These are phyloP conservation scores for Paramecium pentaurelia DNA, from an alignment of 73 alveolate genomes.

Conservation along the genomic window DNA sequence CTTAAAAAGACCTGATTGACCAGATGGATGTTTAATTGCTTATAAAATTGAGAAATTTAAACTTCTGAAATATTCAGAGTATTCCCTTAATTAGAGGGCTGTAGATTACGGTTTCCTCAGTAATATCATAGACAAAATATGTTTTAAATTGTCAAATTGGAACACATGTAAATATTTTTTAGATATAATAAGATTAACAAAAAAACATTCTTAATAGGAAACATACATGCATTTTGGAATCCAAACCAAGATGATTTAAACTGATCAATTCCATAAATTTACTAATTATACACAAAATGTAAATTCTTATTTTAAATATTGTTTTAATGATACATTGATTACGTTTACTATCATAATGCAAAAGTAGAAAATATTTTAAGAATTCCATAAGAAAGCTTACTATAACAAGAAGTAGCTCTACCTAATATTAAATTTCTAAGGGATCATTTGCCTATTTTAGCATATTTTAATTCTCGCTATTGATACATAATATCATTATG, in stretches of 20 bases:
- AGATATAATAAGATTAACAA: neutral
- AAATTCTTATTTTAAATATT: neutral
- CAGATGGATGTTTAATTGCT: conserved; percentile 8
- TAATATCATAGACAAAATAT: neutral
- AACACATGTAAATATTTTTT: neutral
- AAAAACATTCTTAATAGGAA: conserved; percentile 8
- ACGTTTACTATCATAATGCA: conserved; percentile 37
- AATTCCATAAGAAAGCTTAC: conserved; percentile 15
- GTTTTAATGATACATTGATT: conserved; percentile 45
- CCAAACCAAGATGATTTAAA: conserved; percentile 44
- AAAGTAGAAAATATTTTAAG: neutral
- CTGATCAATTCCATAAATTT: conserved; percentile 33
- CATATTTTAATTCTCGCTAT: neutral
- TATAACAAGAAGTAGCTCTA: conserved; percentile 1
- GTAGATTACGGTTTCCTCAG: neutral
- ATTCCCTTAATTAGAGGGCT: conserved; percentile 9
- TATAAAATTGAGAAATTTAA: conserved; percentile 23
- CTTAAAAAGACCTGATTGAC: neutral
- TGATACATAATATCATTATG: neutral
- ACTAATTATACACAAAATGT: conserved; percentile 49
- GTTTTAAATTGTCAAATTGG: neutral
- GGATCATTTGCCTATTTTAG: conserved; percentile 40
- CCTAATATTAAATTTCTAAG: conserved; percentile 29
- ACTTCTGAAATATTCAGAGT: neutral
- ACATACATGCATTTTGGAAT: conserved; percentile 54